phyloP scores from a whole-genome alignment of 331 rosid genomes.

The Telfairia occidentalis region DNA sequence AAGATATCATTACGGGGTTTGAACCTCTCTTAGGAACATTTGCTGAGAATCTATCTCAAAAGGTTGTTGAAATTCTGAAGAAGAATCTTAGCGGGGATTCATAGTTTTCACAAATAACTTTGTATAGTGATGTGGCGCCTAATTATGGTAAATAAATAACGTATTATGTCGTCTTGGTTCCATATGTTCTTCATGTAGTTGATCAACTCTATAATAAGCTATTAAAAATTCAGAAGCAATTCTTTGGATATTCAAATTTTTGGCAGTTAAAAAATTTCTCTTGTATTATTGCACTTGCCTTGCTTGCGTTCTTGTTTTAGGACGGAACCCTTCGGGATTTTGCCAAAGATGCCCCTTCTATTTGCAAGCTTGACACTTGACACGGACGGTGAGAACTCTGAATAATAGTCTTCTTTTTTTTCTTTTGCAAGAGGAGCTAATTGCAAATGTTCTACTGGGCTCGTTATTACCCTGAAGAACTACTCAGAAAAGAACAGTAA shows the following conservation, averaged over 20 bases:
- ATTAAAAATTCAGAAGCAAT: background rate
- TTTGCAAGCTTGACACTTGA: background rate
- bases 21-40: background rate
- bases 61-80: conserved; percentile 8
- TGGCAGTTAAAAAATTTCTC: background rate
- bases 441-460: background rate
- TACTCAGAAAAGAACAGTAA: background rate
- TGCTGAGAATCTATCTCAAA: background rate
- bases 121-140: background rate
- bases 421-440: background rate
- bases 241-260: background rate
- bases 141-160: background rate
- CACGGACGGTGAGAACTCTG: conserved; percentile 7
- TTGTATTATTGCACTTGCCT: background rate
- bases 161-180: background rate
- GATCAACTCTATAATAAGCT: background rate
- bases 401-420: background rate
- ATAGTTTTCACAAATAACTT: background rate
- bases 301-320: conserved; percentile 7
- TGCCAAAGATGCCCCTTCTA: conserved; percentile 9
- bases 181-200: background rate
- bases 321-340: background rate
- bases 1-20: background rate
- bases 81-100: background rate
- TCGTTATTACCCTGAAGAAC: background rate